Evolutionary conservation across 345 rosid genomes (phyloP).

Genomic region (Eucalyptus globulus): DNA sequence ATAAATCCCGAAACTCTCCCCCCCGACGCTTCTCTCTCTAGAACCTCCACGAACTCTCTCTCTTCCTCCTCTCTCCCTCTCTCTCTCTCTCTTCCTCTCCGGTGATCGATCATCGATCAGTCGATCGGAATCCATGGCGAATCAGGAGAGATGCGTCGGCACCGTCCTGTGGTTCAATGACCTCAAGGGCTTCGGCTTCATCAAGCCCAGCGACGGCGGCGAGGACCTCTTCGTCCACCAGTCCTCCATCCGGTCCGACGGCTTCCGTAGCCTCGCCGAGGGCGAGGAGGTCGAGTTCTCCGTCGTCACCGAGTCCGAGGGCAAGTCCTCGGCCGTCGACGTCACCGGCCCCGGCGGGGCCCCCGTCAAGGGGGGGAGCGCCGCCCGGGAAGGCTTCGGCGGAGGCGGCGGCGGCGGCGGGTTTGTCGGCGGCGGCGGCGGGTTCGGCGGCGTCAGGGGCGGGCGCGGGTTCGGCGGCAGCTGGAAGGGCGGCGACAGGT

Average conservation of each 20-base stretch:
- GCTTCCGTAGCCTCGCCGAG: conserved; percentile 36
- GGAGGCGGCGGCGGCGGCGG: not conserved
- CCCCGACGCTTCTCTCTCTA: not conserved
- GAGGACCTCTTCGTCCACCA: conserved; percentile 78
- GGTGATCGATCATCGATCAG: not conserved
- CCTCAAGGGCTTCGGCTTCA: conserved; percentile 66
- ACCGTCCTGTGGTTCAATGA: conserved; percentile 54
- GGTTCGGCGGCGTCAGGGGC: not conserved
- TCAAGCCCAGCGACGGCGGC: conserved; percentile 54
- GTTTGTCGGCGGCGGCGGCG: not conserved
- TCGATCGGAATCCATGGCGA: conserved; percentile 4
- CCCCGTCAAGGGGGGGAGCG: not conserved
- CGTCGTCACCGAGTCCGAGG: conserved; percentile 14
- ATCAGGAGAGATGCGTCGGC: conserved; percentile 41
- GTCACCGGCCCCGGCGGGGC: conserved; percentile 37
- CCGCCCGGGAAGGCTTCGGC: conserved; percentile 19
- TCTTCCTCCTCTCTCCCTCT: not conserved
- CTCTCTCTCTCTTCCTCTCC: not conserved
- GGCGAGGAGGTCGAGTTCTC: conserved; percentile 45
- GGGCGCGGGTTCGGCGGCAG: not conserved
- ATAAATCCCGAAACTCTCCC: not conserved
- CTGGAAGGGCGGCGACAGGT: conserved; percentile 10
- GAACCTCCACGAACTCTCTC: not conserved
- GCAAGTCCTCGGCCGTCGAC: conserved; percentile 34
- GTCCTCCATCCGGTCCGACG: conserved; percentile 51